Conservation (phyloP, 352 stramenopile species). For the Phytopythium kandeliae region DNA sequence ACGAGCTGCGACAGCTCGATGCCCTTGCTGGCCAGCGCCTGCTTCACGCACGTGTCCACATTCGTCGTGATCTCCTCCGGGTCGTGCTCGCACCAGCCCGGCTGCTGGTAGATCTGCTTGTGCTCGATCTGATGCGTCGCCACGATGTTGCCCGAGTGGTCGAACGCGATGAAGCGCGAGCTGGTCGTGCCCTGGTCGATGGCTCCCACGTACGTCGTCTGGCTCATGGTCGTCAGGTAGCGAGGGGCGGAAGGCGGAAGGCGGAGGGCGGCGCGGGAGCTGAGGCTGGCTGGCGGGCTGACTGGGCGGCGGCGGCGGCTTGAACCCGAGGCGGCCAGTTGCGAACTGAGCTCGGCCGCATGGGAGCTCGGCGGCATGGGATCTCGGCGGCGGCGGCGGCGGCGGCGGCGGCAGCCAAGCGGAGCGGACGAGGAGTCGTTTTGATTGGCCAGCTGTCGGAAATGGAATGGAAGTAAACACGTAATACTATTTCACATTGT, state of each 20-base stretch:
- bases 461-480: too few species aligned
- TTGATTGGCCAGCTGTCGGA: too few species aligned
- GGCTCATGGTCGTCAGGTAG: constrained; percentile 18
- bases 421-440: neutral
- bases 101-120: constrained; percentile 94
- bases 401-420: too few species aligned
- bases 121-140: constrained; percentile 94
- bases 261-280: constrained; percentile 1
- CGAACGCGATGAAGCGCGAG: constrained; percentile 96
- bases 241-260: constrained; percentile 4
- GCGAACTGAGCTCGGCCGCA: constrained; percentile 21
- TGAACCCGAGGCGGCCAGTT: constrained; percentile 26
- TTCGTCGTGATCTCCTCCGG: constrained; percentile 94
- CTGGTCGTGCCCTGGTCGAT: constrained; percentile 98
- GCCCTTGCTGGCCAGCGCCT: constrained; percentile 63
- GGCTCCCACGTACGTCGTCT: constrained; percentile 65
- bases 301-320: constrained; percentile 3
- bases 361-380: neutral
- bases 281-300: too few species aligned
- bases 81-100: constrained; percentile 97
- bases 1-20: constrained; percentile 73
- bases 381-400: neutral
- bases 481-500: too few species aligned
- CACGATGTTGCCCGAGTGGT: constrained; percentile 85
- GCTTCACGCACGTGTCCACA: constrained; percentile 64